Evolutionary conservation across 257 asterid genomes (phyloP), one percentile per base, ranked within the genome.

Genomic region (Solanum chiquidenum): DNA sequence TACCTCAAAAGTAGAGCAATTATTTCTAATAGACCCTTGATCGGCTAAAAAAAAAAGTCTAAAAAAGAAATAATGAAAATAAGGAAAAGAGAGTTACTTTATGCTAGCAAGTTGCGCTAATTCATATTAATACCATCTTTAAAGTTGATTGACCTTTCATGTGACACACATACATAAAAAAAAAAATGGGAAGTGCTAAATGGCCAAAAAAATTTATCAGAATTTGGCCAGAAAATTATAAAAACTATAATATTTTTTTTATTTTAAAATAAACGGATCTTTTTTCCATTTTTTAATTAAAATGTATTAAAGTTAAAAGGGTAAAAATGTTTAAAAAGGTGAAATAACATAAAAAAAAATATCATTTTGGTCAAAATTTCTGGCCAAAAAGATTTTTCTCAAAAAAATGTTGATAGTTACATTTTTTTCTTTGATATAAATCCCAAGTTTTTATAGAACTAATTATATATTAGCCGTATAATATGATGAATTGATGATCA

Each of bases 131-230:
- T 25, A 3, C 9, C 34, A 38, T 76, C 60, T 76, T 42, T 38
- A 76, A 76, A 76, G 58, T 38, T 38, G 23, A n/a, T 12, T 37
- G 3, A 75, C 23, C 35, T 42, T 40, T 42, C 62, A 76, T 42
- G 25, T 76, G 9, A 33, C 46, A 5, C 46, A 9, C 14, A 62
- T 9, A 11, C 12, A 62, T 23, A 52, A 5, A 16, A 52, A 49
- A 49, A 11, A 16, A 14, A 16, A 52, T 2, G 21, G 0, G 0
- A 52, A 52, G 0, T 52, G 60, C 0, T 52, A 52, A 6, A 52
- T 52, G 0, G 18, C 0, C 8, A 16, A 0, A 52, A 6, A 52
- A 16, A 6, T 49, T 13, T 1, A 0, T 0, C 7, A 49, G 21
- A 49, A 49, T 46, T 52, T 16, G 3, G 0, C 16, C 0, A 2